Base-by-base conservation (phyloP, 2,329 filamentous ascomycete species). In the Phoma sp. region DNA sequence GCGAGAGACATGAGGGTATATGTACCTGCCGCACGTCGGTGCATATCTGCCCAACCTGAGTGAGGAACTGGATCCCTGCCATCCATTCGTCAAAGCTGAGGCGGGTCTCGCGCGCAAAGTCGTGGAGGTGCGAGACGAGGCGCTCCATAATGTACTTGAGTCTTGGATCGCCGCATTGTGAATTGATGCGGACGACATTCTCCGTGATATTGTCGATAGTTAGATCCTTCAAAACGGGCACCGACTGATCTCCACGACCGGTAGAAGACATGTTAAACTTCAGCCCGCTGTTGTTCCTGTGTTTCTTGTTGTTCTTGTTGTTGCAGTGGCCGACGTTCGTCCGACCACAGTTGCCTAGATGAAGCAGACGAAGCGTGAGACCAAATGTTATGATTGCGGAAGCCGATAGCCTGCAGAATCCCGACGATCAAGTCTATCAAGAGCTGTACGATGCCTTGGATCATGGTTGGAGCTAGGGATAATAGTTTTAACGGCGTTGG, bases 121-220 rank as follows among this genome's bases (percentile, higher is more conserved):
- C 90, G 75, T 95, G 91, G 1, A 93, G 78, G 74, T 95, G 90
- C 11, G 85, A 84, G 40, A 93, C 88, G 12, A 93, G 81, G 15
- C 88, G 82, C 64, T 89, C 84, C 70, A 93, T 83, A 38, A 95
- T 73, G 71, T 90, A 93, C 58, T 84, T 88, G 57, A 91, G 77
- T 17, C 91, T 83, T 18, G 82, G 78, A 66, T 92, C 81, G 9
- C 79, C 71, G 65, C 85, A 84, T 77, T 87, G 84, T 9, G 88
- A 88, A 77, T 93, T 93, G 74, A 92, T 91, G 38, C 82, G 80
- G 68, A 88, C 82, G 26, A 56, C 87, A 67, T 92, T 92, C 43
- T 88, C 84, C 48, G 90, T 92, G 74, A 92, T 92, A 74, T 92
- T 92, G 68, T 91, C 88, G 61, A 88, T 88, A 1, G 87, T 92